Base-by-base conservation (phyloP, 306 rosid genomes). In the Luffa acutangula region DNA sequence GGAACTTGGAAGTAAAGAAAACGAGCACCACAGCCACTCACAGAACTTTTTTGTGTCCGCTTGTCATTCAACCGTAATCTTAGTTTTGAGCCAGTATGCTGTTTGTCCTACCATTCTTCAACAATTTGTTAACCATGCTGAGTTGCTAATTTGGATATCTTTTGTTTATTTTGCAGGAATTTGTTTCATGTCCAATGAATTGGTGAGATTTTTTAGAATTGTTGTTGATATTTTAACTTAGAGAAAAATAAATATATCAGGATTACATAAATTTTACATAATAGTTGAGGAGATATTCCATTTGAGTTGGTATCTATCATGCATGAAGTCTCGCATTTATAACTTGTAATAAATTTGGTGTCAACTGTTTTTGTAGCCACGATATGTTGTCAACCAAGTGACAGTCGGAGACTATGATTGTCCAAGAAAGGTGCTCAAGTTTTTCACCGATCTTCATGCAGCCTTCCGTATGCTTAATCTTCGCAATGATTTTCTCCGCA, bases 361-460 rank as follows among this genome's bases (percentile, higher is more conserved):
- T 59, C 3, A 76, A 76, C 49, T 77, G 56, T 78, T 64, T 31
- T 82, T 90, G 83, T 89, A 95, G 99, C 99, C 99, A 31, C 89
- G 97, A 86, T 93, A 90, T 60, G 99, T 95, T 89, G 97, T 95
- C 82, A 92, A 95, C 84, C 98, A 91, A 86, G 98, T 95, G 84
- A 95, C 97, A 31, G 90, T 83, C 69, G 98, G 98, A 83, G 93
- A 91, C 85, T 93, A 93, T 82, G 97, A 93, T 85, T 93, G 97
- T 78, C 97, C 97, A 62, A 93, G 93, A 81, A 93, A 90, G 81
- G 97, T 93, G 84, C 84, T 91, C 75, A 93, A 90, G 83, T 93
- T 95, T 86, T 73, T 95, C 42, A 95, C 99, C 18, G 97, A 95
- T 71, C 97, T 95, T 76, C 96, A 95, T 84, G 90, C 93, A 48